Base-by-base conservation (phyloP, 169 alveolate species). In the Cryptosporidium sp. region DNA sequence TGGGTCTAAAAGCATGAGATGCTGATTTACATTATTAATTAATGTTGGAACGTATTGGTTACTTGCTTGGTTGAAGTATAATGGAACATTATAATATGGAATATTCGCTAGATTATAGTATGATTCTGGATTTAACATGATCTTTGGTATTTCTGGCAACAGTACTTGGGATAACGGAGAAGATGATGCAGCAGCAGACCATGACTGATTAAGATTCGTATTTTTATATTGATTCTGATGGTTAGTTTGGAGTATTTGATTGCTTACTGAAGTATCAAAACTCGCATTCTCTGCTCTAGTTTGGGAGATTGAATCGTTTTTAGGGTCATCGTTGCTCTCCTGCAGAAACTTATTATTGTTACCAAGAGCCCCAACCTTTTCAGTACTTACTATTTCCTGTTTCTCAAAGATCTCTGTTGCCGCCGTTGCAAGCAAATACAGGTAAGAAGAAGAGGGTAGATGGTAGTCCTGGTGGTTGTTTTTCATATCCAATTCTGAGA, bases 331-430 rank as follows among this genome's bases (percentile, higher is more conserved):
- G 48, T 14, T 23, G 41, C 51, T 70, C 48, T 70, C 84, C 39
- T 55, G 67, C 16, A 55, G 67, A 55, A 55, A 26, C 1, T 26
- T 18, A n/a, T 23, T 55, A 55, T 7, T 55, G 14, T 12, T 48
- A 48, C 18, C n/a, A 69, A 52, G 31, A 29, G 31, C 29, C 68
- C 23, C 84, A 9, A 45, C 58, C 8, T 43, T 26, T 26, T 43
- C 58, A 23, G 71, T 33, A 71, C 23, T 29, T 9, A 50, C 48
- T 2, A 50, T 33, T 45, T 80, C 75, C 33, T 80, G 70, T 45
- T 80, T 48, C 23, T 80, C 89, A 37, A 80, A 59, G 26, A 80
- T 43, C 33, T 80, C 89, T 14, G 75, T 43, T 37, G 89, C 89
- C 5, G 68, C 89, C 26, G 59, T 39, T 12, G 89, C 89, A 21